Conservation (phyloP, 164 flowering plant genomes). For the Magnolia changhungtana region DNA sequence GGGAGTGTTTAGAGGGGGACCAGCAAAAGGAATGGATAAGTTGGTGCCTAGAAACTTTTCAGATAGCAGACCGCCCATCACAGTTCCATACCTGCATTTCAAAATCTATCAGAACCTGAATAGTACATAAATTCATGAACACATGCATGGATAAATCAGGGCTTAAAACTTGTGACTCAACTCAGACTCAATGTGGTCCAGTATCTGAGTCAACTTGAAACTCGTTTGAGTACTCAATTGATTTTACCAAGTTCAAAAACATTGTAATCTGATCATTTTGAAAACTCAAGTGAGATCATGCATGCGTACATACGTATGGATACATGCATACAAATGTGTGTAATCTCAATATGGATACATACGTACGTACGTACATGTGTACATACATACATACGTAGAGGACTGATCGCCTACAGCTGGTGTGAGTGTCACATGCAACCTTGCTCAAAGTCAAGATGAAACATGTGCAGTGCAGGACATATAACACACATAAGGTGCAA, state of each 20-base stretch:
- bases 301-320: too few species aligned
- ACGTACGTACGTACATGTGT: too few species aligned
- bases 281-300: too few species aligned
- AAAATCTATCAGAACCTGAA: slow-evolving; percentile 1
- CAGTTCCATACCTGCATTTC: slow-evolving; percentile 87
- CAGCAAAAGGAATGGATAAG: slow-evolving; percentile 82
- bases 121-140: background rate
- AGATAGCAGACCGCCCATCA: slow-evolving; percentile 93
- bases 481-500: too few species aligned
- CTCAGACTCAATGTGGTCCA: background rate
- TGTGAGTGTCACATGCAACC: background rate
- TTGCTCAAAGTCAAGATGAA: background rate
- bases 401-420: too few species aligned
- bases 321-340: too few species aligned
- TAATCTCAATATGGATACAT: background rate
- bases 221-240: background rate
- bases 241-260: too few species aligned
- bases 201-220: background rate
- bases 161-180: background rate
- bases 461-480: background rate
- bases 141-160: background rate
- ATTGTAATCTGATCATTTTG: too few species aligned
- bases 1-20: slow-evolving; percentile 88
- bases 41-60: slow-evolving; percentile 93
- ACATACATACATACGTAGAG: too few species aligned